Base-by-base conservation (phyloP, 1,139 yeast species). In the Yamadazyma diospyri region DNA sequence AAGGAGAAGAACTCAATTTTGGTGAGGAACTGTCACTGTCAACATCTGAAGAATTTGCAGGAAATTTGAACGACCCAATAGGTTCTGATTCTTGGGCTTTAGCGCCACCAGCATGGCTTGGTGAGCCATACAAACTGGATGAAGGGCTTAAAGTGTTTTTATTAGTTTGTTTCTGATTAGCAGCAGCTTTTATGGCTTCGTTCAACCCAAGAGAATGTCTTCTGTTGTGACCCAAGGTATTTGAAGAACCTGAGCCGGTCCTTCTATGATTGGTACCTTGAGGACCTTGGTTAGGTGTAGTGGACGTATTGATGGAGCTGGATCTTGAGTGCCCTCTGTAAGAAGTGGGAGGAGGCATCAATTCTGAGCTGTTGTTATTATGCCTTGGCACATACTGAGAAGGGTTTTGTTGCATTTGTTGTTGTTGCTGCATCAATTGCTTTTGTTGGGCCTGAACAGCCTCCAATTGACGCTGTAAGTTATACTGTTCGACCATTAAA, bases 171-270 rank as follows among this genome's bases (percentile, higher is more conserved):
- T 88, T 89, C 43, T 68, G 74, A 49, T 78, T 78, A 6, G 96
- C 96, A 11, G 98, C 98, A 4, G 97, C 97, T 47, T 83, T 81
- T 49, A 86, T 89, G n/a, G 98, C 98, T 58, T 92, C 98, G 38
- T 82, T 82, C 38, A 92, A 68, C 2, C 95, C 97, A 41, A 92
- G 64, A 0, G 97, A 88, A 53, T 92, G 98, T 57, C 98, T 77
- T 62, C 98, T 78, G 32, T 72, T 69, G 53, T 92, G 98, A 24
- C 97, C 96, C 36, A 59, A 48, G 27, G 41, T 42, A 17, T 49
- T 37, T 22, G 53, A 51, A 11, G 60, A 47, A 13, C 59, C 49
- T 10, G 67, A 58, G 8, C 66, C 68, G 4, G 72, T 61, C 39
- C 72, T 53, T 41, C 69, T 54, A 45, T 66, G 72, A 25, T 46